phyloP scores from a whole-genome alignment of 2,329 filamentous ascomycete genomes.

The Alternaria sp. region DNA sequence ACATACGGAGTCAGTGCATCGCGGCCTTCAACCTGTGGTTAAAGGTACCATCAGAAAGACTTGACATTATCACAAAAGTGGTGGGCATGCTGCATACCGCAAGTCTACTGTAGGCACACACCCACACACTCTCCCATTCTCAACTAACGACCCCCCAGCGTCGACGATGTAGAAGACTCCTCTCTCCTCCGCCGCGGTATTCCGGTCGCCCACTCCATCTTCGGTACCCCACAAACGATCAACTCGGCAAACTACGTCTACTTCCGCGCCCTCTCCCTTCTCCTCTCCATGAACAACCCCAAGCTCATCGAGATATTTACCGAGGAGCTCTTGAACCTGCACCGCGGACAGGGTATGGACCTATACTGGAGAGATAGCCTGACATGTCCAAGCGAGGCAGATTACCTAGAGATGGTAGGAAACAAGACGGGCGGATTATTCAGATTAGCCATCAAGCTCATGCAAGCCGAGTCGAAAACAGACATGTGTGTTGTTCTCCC shows the following conservation, averaged over 20 bases:
- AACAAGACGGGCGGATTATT: constrained; percentile 93
- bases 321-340: constrained; percentile 83
- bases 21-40: constrained; percentile 83
- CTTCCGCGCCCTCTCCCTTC: constrained; percentile 78
- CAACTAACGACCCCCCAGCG: constrained; percentile 37
- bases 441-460: constrained; percentile 82
- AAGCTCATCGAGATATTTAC: constrained; percentile 75
- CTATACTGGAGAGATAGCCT: constrained; percentile 88
- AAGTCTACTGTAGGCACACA: constrained; percentile 67
- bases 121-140: neutral
- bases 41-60: constrained; percentile 72
- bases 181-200: constrained; percentile 78
- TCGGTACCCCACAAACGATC: constrained; percentile 86
- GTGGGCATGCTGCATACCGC: constrained; percentile 88
- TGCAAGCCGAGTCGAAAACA: constrained; percentile 75
- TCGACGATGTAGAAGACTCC: constrained; percentile 88
- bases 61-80: constrained; percentile 79
- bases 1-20: constrained; percentile 82
- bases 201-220: constrained; percentile 84
- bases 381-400: constrained; percentile 83
- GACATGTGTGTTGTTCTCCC: constrained; percentile 50
- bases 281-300: constrained; percentile 74
- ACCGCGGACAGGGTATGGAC: constrained; percentile 89
- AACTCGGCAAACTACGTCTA: constrained; percentile 92
- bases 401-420: constrained; percentile 93